phyloP scores from a whole-genome alignment of 1,139 yeast species.

The Candida sp. region DNA sequence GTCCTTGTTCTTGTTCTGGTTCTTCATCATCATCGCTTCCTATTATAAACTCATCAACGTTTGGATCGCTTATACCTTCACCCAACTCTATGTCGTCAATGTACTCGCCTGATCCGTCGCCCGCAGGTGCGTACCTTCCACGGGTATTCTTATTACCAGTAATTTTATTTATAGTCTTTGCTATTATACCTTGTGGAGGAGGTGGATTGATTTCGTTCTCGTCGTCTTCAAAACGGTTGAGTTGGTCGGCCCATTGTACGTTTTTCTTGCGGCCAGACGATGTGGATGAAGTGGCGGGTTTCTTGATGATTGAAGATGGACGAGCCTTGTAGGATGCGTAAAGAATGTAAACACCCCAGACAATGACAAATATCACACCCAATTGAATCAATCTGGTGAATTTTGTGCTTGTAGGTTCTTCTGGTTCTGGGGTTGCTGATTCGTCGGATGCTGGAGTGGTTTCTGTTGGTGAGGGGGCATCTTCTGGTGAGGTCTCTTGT shows the following conservation, averaged over 20 bases:
- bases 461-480: not conserved
- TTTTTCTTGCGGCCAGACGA: constrained; percentile 47
- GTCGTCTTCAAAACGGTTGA: constrained; percentile 40
- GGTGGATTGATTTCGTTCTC: constrained; percentile 19
- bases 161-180: constrained; percentile 44
- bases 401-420: constrained; percentile 24
- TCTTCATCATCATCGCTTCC: constrained; percentile 51
- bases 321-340: constrained; percentile 41
- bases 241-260: constrained; percentile 64
- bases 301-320: constrained; percentile 49
- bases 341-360: constrained; percentile 49
- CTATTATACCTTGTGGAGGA: constrained; percentile 31
- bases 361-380: constrained; percentile 40
- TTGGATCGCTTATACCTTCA: constrained; percentile 20
- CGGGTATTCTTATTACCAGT: constrained; percentile 26
- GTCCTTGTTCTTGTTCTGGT: not conserved
- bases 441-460: constrained; percentile 5
- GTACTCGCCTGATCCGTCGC: constrained; percentile 20
- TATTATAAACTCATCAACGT: constrained; percentile 34
- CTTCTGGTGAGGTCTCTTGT: not conserved
- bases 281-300: constrained; percentile 21
- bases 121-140: constrained; percentile 31
- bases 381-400: constrained; percentile 47
- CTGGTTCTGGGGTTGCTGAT: constrained; percentile 8
- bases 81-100: constrained; percentile 44